Evolutionary conservation across 1,139 yeast species (phyloP).

Genomic region (Meyerozyma sp.): DNA sequence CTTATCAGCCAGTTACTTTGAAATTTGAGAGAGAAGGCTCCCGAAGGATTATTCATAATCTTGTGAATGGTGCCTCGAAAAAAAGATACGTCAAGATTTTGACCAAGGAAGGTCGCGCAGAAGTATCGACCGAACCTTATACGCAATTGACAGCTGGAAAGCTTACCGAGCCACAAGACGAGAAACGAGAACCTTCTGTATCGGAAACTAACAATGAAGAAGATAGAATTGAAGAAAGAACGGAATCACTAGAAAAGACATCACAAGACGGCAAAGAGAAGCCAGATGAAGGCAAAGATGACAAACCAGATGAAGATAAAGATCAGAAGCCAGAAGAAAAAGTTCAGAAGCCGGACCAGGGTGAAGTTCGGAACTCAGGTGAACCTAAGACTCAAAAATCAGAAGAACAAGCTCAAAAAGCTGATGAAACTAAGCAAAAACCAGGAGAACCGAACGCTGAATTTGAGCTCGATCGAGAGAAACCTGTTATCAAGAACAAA

Average conservation of each 20-base stretch:
- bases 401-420: too few species aligned
- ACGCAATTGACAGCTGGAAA: too few species aligned
- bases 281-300: neutral
- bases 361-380: too few species aligned
- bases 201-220: too few species aligned
- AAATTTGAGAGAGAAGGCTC: neutral
- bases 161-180: neutral
- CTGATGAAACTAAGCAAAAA: too few species aligned
- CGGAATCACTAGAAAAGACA: too few species aligned
- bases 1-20: slow-evolving; percentile 2
- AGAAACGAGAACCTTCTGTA: neutral
- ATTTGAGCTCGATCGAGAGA: neutral
- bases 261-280: too few species aligned
- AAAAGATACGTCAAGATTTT: slow-evolving; percentile 25
- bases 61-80: neutral
- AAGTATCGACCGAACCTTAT: slow-evolving; percentile 9
- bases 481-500: slow-evolving; percentile 3
- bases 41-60: neutral
- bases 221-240: too few species aligned
- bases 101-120: slow-evolving; percentile 17
- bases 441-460: too few species aligned
- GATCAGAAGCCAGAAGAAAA: slow-evolving; percentile 13
- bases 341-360: slow-evolving; percentile 7
- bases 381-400: too few species aligned
- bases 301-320: neutral